Conservation (phyloP, 2,329 filamentous ascomycete genomes). For the Calonectria multiphialidica region DNA sequence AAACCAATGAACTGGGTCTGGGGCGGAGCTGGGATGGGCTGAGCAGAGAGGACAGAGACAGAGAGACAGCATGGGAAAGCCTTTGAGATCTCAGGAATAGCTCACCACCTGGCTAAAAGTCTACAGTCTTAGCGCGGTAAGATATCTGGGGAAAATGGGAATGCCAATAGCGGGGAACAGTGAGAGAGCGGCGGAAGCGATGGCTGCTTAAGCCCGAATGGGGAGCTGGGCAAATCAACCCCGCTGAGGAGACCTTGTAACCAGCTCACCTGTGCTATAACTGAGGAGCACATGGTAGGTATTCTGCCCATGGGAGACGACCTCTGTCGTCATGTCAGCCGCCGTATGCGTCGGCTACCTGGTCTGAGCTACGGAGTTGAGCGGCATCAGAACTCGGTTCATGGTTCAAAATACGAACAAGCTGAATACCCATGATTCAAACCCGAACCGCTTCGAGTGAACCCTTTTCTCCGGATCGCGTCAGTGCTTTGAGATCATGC, state of each 20-base stretch:
- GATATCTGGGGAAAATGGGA: slow-evolving; percentile 12
- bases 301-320: background rate
- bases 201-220: slow-evolving; percentile 4
- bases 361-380: background rate
- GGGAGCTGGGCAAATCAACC: background rate
- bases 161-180: background rate
- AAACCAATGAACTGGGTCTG: background rate
- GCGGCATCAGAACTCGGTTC: background rate
- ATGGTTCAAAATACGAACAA: background rate
- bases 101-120: background rate
- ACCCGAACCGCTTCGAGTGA: background rate
- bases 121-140: slow-evolving; percentile 6
- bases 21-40: background rate
- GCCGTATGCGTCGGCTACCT: slow-evolving; percentile 9
- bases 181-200: background rate
- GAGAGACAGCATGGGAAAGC: background rate
- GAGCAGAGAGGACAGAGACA: background rate
- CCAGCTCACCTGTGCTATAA: background rate
- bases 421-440: background rate
- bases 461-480: slow-evolving; percentile 5
- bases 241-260: background rate
- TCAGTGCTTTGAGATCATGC: slow-evolving; percentile 12
- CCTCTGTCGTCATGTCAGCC: background rate
- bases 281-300: background rate
- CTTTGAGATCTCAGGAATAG: background rate